phyloP scores from a whole-genome alignment of 306 rosid species.

The Cajanus cajan region DNA sequence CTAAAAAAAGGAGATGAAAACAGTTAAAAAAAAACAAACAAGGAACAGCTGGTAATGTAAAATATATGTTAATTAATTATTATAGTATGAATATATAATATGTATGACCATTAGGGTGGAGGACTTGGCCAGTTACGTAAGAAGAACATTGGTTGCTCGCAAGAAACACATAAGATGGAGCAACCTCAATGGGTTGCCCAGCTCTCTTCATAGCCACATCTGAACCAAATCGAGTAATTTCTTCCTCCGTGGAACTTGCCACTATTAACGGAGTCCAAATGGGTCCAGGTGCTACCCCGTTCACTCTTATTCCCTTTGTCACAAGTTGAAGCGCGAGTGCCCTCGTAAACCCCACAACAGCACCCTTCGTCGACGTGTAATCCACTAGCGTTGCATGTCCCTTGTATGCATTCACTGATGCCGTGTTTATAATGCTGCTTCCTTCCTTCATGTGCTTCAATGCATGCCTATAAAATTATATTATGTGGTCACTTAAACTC shows the following conservation, averaged over 20 bases:
- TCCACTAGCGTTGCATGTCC: constrained; percentile 51
- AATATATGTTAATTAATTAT: too few species aligned
- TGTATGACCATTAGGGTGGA: constrained; percentile 69
- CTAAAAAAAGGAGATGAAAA: constrained; percentile 34
- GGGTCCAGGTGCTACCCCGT: too few species aligned
- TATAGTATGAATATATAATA: too few species aligned
- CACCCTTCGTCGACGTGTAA: constrained; percentile 74
- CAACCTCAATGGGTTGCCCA: constrained; percentile 80
- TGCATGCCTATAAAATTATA: constrained; percentile 58
- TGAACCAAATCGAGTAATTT: constrained; percentile 37
- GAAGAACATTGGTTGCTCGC: constrained; percentile 69
- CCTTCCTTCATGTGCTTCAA: constrained; percentile 82
- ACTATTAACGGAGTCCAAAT: constrained; percentile 76
- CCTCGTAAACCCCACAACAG: constrained; percentile 68
- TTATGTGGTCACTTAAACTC: too few species aligned
- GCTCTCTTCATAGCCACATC: constrained; percentile 65
- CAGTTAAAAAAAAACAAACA: neutral
- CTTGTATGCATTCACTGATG: constrained; percentile 69
- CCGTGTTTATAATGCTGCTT: constrained; percentile 68
- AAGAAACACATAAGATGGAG: constrained; percentile 67
- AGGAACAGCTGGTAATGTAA: neutral
- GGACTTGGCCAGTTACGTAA: constrained; percentile 77
- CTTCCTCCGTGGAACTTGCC: constrained; percentile 40
- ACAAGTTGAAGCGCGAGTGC: too few species aligned
- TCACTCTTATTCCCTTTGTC: constrained; percentile 74